These are phyloP conservation scores for Scedosporium boydii DNA, from an alignment of 2,329 filamentous ascomycete genomes.

Conservation along the genomic window DNA sequence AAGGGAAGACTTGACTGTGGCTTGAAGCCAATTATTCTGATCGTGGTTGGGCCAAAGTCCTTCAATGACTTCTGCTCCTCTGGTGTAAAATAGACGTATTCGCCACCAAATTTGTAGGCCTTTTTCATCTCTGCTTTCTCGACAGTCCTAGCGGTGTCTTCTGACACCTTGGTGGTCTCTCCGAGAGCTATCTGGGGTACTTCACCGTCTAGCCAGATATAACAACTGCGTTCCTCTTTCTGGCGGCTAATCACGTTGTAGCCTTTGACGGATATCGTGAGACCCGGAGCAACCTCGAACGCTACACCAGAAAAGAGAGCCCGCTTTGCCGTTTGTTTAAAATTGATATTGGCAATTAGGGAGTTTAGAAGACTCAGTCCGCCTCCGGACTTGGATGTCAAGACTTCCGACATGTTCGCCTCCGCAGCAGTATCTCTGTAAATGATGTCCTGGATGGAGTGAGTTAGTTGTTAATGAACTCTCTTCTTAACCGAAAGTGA, in stretches of 20 bases:
- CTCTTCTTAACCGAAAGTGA: constrained; percentile 6
- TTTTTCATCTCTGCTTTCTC: constrained; percentile 78
- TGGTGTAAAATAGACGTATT: constrained; percentile 74
- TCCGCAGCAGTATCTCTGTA: constrained; percentile 70
- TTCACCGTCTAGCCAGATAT: constrained; percentile 82
- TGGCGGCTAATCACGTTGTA: constrained; percentile 85
- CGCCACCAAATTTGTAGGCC: constrained; percentile 92
- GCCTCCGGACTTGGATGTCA: constrained; percentile 58
- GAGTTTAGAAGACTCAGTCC: constrained; percentile 72
- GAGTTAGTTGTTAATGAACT: constrained; percentile 2
- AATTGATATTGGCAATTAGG: constrained; percentile 80
- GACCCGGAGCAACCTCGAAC: constrained; percentile 74
- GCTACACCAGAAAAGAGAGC: constrained; percentile 80
- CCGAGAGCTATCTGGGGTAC: constrained; percentile 69
- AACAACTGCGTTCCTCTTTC: constrained; percentile 70
- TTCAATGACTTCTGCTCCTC: constrained; percentile 74
- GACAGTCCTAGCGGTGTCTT: constrained; percentile 66
- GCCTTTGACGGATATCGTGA: constrained; percentile 86
- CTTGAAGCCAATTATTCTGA: constrained; percentile 93
- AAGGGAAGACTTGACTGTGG: constrained; percentile 61
- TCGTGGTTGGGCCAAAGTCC: constrained; percentile 70
- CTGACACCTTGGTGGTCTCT: constrained; percentile 64
- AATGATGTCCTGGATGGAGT: constrained; percentile 62
- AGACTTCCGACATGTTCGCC: constrained; percentile 42
- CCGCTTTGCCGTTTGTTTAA: constrained; percentile 76